phyloP scores from a whole-genome alignment of 768 basidiomycete species.

The Chalciporus pseudorubinellus region DNA sequence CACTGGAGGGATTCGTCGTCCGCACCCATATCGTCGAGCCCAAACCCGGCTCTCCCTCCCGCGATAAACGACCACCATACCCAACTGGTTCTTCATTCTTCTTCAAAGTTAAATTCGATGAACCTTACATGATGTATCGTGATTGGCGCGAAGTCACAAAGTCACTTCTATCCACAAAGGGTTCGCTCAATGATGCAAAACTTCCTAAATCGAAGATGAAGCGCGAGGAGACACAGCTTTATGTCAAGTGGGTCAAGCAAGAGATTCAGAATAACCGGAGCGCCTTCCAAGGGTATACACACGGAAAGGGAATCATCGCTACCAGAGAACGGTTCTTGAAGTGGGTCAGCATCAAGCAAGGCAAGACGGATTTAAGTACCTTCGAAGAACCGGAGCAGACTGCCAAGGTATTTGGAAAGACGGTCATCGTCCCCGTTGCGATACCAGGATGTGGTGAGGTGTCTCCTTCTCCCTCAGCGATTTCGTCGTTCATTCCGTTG shows the following conservation, averaged over 20 bases:
- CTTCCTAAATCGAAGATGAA: conserved; percentile 68
- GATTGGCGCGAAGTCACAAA: conserved; percentile 97
- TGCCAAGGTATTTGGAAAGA: conserved; percentile 54
- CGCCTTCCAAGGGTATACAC: conserved; percentile 60
- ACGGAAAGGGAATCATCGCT: conserved; percentile 82
- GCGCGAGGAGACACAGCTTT: conserved; percentile 73
- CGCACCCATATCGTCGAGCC: conserved; percentile 61
- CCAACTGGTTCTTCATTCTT: conserved; percentile 82
- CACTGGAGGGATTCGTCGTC: conserved; percentile 94
- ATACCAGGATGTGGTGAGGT: conserved; percentile 87
- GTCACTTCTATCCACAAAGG: conserved; percentile 48
- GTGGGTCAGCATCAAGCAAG: conserved; percentile 58
- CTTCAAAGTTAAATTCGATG: conserved; percentile 99
- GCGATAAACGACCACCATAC: conserved; percentile 57
- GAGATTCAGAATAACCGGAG: conserved; percentile 64
- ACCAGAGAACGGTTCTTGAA: conserved; percentile 75
- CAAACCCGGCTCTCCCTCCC: conserved; percentile 32
- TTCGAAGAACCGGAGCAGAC: conserved; percentile 15
- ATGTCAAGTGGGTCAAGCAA: conserved; percentile 80
- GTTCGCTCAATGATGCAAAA: conserved; percentile 30
- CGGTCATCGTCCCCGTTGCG: conserved; percentile 83
- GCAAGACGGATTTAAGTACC: conserved; percentile 34
- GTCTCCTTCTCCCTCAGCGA: neutral
- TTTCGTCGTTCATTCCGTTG: neutral
- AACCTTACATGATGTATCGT: conserved; percentile 98